phyloP scores from a whole-genome alignment of 116 monocot genomes.

The Papilionanthe hybrid region DNA sequence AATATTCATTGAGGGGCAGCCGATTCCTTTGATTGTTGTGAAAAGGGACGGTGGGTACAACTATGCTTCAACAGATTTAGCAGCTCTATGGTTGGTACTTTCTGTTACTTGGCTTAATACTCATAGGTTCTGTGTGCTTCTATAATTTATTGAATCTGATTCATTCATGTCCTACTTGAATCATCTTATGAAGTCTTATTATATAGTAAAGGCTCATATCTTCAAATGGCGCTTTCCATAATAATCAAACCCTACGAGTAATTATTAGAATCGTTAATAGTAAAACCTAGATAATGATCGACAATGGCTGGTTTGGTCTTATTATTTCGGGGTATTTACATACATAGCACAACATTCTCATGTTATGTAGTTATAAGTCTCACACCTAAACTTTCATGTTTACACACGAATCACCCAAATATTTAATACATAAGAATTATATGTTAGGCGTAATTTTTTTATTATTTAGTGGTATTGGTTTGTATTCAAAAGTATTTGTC shows the following conservation, averaged over 20 bases:
- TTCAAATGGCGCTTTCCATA: neutral
- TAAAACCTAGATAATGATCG: neutral
- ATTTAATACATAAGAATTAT: too few species aligned
- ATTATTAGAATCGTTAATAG: neutral
- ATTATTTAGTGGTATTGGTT: neutral
- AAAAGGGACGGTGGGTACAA: constrained; percentile 95
- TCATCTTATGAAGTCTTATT: neutral
- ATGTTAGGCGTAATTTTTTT: too few species aligned
- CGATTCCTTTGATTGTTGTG: constrained; percentile 84
- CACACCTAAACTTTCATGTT: too few species aligned
- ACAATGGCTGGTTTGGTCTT: neutral
- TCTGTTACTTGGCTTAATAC: neutral
- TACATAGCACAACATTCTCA: too few species aligned
- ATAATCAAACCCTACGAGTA: neutral
- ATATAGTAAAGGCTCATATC: neutral
- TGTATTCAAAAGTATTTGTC: neutral
- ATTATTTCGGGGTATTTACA: neutral
- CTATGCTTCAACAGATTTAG: constrained; percentile 94
- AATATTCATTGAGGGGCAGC: constrained; percentile 75
- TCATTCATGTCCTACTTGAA: neutral
- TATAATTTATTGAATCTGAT: neutral
- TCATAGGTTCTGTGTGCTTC: neutral
- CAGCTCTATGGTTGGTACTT: constrained; percentile 77
- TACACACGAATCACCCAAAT: too few species aligned
- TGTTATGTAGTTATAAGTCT: too few species aligned